These are phyloP conservation scores for Colletotrichum paranaense DNA, from an alignment of 2,329 filamentous ascomycete genomes.

Conservation along the genomic window DNA sequence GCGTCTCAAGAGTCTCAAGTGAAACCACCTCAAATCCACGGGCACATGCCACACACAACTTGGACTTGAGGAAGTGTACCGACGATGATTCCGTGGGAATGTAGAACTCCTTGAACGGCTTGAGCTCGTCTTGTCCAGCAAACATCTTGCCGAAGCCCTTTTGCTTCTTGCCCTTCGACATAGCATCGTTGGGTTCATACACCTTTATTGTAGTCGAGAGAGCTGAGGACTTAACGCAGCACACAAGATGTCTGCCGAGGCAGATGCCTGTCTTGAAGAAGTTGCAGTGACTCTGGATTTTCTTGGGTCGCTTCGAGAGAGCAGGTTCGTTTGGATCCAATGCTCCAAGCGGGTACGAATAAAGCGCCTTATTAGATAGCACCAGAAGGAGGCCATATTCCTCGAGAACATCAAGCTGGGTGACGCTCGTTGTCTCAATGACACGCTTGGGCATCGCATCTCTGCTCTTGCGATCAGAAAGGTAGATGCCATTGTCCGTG, in stretches of 20 bases:
- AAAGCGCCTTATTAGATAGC: slow-evolving; percentile 90
- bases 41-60: slow-evolving; percentile 94
- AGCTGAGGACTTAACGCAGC: slow-evolving; percentile 93
- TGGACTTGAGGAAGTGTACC: slow-evolving; percentile 96
- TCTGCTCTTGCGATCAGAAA: slow-evolving; percentile 90
- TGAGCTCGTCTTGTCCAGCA: slow-evolving; percentile 93
- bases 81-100: slow-evolving; percentile 98
- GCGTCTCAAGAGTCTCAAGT: slow-evolving; percentile 96
- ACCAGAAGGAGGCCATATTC: slow-evolving; percentile 94
- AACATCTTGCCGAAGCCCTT: slow-evolving; percentile 97
- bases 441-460: slow-evolving; percentile 85
- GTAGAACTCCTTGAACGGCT: slow-evolving; percentile 99
- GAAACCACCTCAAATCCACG: slow-evolving; percentile 97
- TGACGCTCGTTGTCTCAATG: slow-evolving; percentile 87
- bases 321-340: slow-evolving; percentile 86
- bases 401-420: slow-evolving; percentile 95
- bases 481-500: slow-evolving; percentile 92
- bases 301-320: slow-evolving; percentile 87
- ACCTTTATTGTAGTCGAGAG: slow-evolving; percentile 98
- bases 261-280: slow-evolving; percentile 99
- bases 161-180: slow-evolving; percentile 94
- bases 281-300: slow-evolving; percentile 96
- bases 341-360: slow-evolving; percentile 88
- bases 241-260: slow-evolving; percentile 92
- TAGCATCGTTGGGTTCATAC: slow-evolving; percentile 96